These are phyloP conservation scores for Russula lepida DNA, from an alignment of 768 basidiomycete species.

Conservation along the genomic window DNA sequence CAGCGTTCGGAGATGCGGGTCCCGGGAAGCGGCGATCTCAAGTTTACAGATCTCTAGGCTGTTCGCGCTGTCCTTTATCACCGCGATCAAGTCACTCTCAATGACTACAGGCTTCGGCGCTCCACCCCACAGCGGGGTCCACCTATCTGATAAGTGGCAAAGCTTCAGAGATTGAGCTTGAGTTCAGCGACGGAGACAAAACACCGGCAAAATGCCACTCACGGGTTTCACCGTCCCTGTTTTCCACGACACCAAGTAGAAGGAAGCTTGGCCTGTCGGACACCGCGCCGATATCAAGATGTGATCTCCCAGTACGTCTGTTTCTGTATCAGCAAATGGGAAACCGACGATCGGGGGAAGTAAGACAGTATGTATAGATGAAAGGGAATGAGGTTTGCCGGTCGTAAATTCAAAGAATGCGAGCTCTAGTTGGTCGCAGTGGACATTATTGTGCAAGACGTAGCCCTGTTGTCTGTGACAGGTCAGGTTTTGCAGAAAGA, in stretches of 20 bases:
- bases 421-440: too few relatives aligned
- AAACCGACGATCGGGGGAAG: not conserved
- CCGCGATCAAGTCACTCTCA: not conserved
- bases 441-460: not conserved
- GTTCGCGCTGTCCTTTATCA: not conserved
- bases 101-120: not conserved
- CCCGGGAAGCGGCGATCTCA: not conserved
- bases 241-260: constrained; percentile 9
- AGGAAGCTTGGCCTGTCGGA: not conserved
- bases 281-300: not conserved
- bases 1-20: not conserved
- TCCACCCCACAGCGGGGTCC: not conserved
- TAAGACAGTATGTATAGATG: not conserved
- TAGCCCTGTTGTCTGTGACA: not conserved
- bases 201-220: not conserved
- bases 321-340: not conserved
- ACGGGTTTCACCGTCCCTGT: not conserved
- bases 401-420: not conserved
- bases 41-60: not conserved
- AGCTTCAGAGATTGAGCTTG: not conserved
- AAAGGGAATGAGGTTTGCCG: not conserved
- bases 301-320: not conserved
- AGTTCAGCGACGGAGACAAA: not conserved
- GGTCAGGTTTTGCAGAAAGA: not conserved
- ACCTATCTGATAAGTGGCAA: not conserved